Evolutionary conservation across 2,329 filamentous ascomycete species (phyloP).

Genomic region (Cryphonectria naterciae): DNA sequence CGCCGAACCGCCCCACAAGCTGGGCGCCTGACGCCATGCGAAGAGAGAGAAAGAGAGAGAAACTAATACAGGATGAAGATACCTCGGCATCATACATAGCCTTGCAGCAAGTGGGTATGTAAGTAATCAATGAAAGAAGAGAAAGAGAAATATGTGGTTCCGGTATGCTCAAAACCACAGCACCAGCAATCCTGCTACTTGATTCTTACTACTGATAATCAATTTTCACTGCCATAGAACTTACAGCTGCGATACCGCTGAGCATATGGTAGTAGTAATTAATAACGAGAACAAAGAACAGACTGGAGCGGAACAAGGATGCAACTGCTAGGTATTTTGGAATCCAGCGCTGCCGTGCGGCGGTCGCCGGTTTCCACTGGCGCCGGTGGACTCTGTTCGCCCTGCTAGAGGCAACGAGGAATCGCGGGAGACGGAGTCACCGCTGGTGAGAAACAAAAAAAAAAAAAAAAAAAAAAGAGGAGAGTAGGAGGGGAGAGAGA

Average conservation of each 20-base stretch:
- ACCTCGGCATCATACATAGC: background rate
- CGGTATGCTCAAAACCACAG: background rate
- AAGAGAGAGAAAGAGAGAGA: background rate
- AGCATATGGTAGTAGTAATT: background rate
- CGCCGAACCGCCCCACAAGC: background rate
- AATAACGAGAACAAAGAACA: background rate
- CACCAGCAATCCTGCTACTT: background rate
- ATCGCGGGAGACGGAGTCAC: slow-evolving; percentile 6
- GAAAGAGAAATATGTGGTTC: background rate
- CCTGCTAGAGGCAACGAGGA: slow-evolving; percentile 9
- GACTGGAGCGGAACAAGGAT: slow-evolving; percentile 14
- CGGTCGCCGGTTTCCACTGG: slow-evolving; percentile 13
- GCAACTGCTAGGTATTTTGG: background rate
- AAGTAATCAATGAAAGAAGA: background rate
- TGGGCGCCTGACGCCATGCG: background rate
- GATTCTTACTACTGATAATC: background rate
- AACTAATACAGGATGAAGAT: background rate
- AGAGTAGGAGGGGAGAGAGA: background rate
- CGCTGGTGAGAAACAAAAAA: background rate
- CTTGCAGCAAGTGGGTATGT: background rate
- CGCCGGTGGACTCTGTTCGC: slow-evolving; percentile 7
- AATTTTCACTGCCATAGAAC: background rate
- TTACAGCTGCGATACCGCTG: background rate
- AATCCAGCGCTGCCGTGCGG: slow-evolving; percentile 17
- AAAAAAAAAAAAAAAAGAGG: background rate